phyloP scores from a whole-genome alignment of 257 asterid genomes.

The Verbena officinalis region DNA sequence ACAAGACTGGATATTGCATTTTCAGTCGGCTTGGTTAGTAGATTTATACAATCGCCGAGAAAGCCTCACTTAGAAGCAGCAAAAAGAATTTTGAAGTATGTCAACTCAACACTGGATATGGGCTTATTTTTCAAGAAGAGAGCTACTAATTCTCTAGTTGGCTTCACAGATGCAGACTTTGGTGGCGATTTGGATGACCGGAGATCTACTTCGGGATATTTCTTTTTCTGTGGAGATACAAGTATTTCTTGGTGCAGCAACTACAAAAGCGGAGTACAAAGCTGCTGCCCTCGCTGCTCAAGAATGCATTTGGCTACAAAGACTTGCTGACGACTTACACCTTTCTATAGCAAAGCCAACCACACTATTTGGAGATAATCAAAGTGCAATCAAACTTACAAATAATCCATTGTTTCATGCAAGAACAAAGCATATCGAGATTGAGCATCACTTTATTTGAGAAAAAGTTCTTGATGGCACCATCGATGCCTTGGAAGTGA shows the following conservation, averaged over 20 bases:
- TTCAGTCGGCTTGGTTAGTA: no score
- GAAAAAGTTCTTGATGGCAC: neutral
- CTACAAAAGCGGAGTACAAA: neutral
- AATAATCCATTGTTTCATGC: neutral
- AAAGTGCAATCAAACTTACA: neutral
- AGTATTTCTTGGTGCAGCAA: neutral
- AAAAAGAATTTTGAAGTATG: no score
- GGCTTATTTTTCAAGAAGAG: no score
- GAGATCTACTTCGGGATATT: neutral
- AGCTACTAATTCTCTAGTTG: neutral
- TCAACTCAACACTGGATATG: no score
- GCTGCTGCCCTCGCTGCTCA: neutral
- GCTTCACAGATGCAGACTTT: neutral
- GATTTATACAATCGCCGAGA: no score
- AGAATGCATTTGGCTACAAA: neutral
- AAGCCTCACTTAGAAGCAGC: no score
- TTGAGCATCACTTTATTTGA: neutral
- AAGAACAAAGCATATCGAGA: neutral
- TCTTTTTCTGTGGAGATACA: neutral
- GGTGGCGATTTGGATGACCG: constrained; percentile 7
- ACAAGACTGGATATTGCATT: no score
- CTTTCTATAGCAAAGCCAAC: neutral
- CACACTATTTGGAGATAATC: neutral
- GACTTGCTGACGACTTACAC: neutral
- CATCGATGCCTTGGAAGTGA: neutral